A percentile compares a stretch with the other conserved stretches of the same genome.
Evolutionary conservation across 1,284 basidiomycete species (phyloP).

Genomic region (Cryptococcus jaspeensis): DNA sequence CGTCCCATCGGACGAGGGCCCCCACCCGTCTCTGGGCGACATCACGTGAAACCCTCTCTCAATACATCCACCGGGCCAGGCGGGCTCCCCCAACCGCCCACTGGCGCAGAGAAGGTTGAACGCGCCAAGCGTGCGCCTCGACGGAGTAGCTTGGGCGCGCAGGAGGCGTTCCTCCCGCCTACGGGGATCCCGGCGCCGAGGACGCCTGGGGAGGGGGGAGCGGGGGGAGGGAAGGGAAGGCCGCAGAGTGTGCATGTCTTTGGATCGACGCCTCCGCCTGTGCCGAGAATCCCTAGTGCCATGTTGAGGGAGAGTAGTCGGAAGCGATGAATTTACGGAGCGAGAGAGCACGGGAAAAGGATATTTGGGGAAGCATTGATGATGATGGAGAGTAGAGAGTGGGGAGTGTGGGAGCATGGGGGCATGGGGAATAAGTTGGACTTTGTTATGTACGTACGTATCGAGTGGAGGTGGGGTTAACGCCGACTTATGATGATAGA

Average conservation of each 20-base stretch:
- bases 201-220: background rate
- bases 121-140: background rate
- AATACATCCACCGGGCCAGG: background rate
- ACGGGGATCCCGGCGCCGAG: slow-evolving; percentile 33
- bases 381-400: background rate
- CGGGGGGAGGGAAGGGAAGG: slow-evolving; percentile 21
- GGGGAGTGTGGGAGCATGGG: background rate
- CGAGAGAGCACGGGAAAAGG: slow-evolving; percentile 5
- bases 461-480: background rate
- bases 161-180: slow-evolving; percentile 20
- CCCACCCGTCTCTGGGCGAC: slow-evolving; percentile 16
- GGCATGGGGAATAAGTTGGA: background rate
- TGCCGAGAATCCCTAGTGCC: slow-evolving; percentile 41
- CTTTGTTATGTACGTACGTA: background rate
- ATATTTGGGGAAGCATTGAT: background rate
- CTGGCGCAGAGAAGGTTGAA: background rate
- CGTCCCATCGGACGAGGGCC: slow-evolving; percentile 28
- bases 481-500: background rate
- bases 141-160: slow-evolving; percentile 28
- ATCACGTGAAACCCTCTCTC: background rate
- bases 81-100: background rate
- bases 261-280: slow-evolving; percentile 36
- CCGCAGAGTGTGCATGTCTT: slow-evolving; percentile 35
- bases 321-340: background rate
- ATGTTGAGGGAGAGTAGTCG: slow-evolving; percentile 17